phyloP scores from a whole-genome alignment of 495 filamentous ascomycete genomes.

The Aspergillus homomorphus region DNA sequence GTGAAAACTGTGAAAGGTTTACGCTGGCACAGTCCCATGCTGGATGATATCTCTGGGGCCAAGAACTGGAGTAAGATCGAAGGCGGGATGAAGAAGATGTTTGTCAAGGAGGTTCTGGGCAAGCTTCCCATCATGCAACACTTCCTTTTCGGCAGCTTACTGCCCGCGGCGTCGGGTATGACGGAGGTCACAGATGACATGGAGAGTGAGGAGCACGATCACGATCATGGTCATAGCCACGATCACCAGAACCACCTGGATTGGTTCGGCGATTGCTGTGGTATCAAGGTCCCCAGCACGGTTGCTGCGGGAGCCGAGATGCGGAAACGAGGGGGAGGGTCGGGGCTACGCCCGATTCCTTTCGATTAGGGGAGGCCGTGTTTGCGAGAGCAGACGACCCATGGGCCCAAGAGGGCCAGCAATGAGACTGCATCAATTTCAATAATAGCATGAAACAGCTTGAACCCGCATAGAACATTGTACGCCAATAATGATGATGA shows the following conservation, averaged over 20 bases:
- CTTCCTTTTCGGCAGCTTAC: conserved; percentile 83
- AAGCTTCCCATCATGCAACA: conserved; percentile 99
- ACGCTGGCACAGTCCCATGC: conserved; percentile 96
- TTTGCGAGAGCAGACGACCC: neutral
- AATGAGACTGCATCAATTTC: neutral
- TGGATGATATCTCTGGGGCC: conserved; percentile 94
- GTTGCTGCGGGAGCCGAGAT: conserved; percentile 84
- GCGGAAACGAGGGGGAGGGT: conserved; percentile 66
- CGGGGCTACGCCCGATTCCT: conserved; percentile 75
- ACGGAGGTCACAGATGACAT: conserved; percentile 50
- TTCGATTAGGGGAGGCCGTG: conserved; percentile 69
- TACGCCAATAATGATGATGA: neutral
- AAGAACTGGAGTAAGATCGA: conserved; percentile 92
- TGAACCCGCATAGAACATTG: neutral
- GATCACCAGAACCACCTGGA: conserved; percentile 47
- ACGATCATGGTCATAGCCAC: conserved; percentile 63
- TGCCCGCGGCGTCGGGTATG: conserved; percentile 82
- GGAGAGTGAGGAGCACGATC: conserved; percentile 51
- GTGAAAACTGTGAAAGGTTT: conserved; percentile 95
- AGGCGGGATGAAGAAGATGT: conserved; percentile 94
- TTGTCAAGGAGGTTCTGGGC: conserved; percentile 83
- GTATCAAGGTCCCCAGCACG: conserved; percentile 94
- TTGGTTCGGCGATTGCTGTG: conserved; percentile 95
- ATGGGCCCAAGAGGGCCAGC: neutral
- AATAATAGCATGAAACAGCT: neutral